Base-by-base conservation (phyloP, 371 early-diverging fungal genomes). In the Rhizopus sp. region DNA sequence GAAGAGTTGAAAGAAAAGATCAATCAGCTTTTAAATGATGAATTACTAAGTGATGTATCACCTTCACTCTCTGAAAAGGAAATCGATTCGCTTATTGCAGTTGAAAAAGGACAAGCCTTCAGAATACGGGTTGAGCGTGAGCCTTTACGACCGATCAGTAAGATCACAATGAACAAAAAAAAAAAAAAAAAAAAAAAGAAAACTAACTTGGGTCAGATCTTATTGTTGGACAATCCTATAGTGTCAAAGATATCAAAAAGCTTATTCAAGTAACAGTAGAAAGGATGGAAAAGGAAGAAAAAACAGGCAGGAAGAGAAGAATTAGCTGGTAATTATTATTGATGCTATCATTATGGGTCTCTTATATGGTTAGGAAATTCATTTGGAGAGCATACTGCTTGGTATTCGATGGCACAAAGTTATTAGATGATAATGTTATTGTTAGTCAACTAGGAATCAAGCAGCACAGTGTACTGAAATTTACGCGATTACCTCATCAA, bases 371-470 rank as follows among this genome's bases (percentile, higher is more conserved):
- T 39, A 77, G 77, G 73, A 72, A 68, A 54, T 70, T 72, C 45
- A 73, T 77, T 47, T 77, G 78, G 78, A 56, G 62, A 33, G 54
- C 74, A 0, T 58, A 70, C 45, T 77, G 78, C 39, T 54, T 77
- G 0, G 35, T 63, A 12, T 51, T 70, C 6, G 39, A 60, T 7
- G 49, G 60, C 3, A 59, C 63, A 33, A 45, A 60, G 5, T 48
- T 77, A 16, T 37, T 64, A 12, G 53, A 77, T 5, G 71, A 77
- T 37, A 39, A 40, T 13, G 73, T 66, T 2, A 60, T 59, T 16
- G 69, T 73, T 3, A 77, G 75, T 51, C 66, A 72, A 32, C 45
- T 77, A 15, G 75, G 75, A 1, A 69, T 77, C 4, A 60, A 59
- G 13, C 72, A 77, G 30, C 61, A 69, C n/a, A 64, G 62, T 4